Conservation (phyloP, 257 asterid species). For the Orobanche coerulescens region DNA sequence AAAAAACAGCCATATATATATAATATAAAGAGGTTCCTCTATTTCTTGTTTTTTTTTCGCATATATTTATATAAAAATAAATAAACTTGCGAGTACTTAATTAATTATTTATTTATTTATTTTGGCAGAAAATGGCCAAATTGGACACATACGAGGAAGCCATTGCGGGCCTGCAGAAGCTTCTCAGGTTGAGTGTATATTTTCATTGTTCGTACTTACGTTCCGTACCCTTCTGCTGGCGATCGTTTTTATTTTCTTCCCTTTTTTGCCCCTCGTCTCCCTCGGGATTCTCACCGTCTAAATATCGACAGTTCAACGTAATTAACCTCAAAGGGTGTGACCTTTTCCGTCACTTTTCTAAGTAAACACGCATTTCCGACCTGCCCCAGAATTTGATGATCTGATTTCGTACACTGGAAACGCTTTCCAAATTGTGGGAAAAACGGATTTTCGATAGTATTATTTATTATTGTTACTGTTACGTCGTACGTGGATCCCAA, state of each 20-base stretch:
- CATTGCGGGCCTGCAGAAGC: conserved; percentile 69
- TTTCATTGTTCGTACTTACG: too few relatives aligned
- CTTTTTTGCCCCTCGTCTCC: background rate
- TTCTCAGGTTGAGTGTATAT: too few relatives aligned
- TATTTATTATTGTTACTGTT: background rate
- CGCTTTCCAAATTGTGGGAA: background rate
- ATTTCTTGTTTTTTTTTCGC: too few relatives aligned
- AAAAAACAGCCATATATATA: too few relatives aligned
- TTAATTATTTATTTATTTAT: too few relatives aligned
- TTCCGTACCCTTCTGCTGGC: too few relatives aligned
- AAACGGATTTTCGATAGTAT: too few relatives aligned
- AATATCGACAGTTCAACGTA: background rate
- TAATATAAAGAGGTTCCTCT: too few relatives aligned
- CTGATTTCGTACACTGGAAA: background rate
- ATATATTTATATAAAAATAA: too few relatives aligned
- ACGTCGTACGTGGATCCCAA: background rate
- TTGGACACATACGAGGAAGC: conserved; percentile 60
- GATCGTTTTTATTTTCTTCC: background rate
- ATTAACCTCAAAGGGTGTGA: background rate
- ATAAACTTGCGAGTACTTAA: too few relatives aligned
- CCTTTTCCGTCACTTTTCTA: background rate
- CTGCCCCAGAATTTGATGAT: background rate
- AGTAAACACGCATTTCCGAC: background rate
- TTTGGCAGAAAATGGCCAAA: conserved; percentile 36
- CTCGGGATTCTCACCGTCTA: background rate